Percentiles rank a stretch among this genome's conserved stretches.
Evolutionary conservation across 257 asterid species (phyloP).

Genomic region (Gynochthodes officinalis): DNA sequence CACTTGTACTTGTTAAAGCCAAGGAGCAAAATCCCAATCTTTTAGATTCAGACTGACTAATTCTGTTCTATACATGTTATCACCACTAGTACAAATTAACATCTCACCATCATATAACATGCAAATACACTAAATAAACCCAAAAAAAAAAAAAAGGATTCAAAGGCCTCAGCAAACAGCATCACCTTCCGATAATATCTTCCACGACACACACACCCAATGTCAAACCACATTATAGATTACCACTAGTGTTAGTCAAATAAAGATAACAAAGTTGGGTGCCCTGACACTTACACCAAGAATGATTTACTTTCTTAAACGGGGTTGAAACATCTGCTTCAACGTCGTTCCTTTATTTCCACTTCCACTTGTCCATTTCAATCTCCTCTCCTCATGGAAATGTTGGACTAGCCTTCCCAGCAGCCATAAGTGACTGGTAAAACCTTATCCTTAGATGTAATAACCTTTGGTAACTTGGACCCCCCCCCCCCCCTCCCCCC

Average conservation of each 20-base stretch:
- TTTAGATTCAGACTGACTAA: too few relatives aligned
- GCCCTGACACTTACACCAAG: too few relatives aligned
- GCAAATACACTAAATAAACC: not conserved
- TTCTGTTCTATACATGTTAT: not conserved
- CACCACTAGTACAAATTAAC: too few relatives aligned
- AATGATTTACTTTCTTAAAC: not conserved
- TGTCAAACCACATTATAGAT: not conserved
- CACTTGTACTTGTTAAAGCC: too few relatives aligned
- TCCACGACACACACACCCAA: not conserved
- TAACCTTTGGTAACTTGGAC: too few relatives aligned
- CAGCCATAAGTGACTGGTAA: not conserved
- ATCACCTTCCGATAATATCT: not conserved
- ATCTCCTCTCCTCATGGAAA: not conserved
- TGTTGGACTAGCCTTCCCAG: not conserved
- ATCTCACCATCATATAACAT: too few relatives aligned
- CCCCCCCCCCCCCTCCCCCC: not conserved
- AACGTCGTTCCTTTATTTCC: constrained; percentile 2
- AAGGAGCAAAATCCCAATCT: not conserved
- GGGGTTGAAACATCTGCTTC: not conserved
- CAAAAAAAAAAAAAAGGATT: too few relatives aligned
- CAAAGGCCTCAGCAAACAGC: not conserved
- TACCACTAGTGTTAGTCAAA: not conserved
- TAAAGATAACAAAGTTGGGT: not conserved
- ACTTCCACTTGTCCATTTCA: not conserved
- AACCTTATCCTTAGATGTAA: not conserved